These are phyloP conservation scores for Prosopis cineraria DNA, from an alignment of 306 rosid species.

Conservation along the genomic window DNA sequence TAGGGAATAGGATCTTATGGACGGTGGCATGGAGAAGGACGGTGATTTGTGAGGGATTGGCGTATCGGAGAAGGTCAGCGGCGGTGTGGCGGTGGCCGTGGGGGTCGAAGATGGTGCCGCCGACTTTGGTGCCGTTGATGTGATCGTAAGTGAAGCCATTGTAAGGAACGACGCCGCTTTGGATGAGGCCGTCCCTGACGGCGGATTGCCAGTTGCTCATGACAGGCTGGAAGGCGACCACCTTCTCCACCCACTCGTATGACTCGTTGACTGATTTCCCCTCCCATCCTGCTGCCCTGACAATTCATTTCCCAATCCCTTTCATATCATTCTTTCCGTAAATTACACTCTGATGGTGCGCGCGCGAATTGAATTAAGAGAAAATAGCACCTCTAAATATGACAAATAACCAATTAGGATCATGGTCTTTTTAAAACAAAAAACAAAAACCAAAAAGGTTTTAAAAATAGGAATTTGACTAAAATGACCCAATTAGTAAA, in stretches of 20 bases:
- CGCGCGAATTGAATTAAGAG: no score
- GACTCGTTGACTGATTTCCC: conserved; percentile 62
- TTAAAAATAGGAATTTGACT: no score
- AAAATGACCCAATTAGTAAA: no score
- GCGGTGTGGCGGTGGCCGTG: conserved; percentile 66
- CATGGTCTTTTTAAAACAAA: no score
- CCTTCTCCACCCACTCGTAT: conserved; percentile 71
- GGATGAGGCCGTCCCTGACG: conserved; percentile 58
- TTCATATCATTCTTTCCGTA: background rate
- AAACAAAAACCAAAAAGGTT: no score
- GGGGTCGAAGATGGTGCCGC: conserved; percentile 72
- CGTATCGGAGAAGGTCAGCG: conserved; percentile 66
- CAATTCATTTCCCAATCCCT: background rate
- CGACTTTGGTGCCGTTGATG: conserved; percentile 73
- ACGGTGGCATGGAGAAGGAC: conserved; percentile 66
- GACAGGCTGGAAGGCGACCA: conserved; percentile 64
- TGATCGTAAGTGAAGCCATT: conserved; percentile 87
- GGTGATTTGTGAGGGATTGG: conserved; percentile 54
- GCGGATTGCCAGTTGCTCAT: conserved; percentile 68
- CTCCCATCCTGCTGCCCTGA: conserved; percentile 66
- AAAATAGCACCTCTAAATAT: no score
- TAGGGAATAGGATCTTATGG: conserved; percentile 49
- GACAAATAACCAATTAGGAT: no score
- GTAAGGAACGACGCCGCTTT: conserved; percentile 56
- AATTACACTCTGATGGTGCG: no score